Base-by-base conservation (phyloP, 441 rosid genomes). In the Adansonia grandidieri region DNA sequence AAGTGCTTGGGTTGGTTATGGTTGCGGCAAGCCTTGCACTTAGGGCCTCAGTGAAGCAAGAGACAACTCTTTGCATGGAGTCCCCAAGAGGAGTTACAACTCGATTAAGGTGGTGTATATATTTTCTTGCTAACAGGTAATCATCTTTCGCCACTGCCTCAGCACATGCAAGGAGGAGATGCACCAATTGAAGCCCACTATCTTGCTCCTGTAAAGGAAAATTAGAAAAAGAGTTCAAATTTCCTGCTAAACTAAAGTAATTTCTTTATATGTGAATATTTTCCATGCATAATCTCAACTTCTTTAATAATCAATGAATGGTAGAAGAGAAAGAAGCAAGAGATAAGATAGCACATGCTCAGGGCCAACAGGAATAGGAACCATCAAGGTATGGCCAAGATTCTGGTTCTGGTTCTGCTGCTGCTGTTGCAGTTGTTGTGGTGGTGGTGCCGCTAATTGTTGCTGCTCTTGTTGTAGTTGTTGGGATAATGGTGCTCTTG, bases 121-220 rank as follows among this genome's bases (percentile, higher is more conserved):
- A 84, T 79, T 80, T 84, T 69, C 90, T 62, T 5, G 91, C 92
- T 70, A 85, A 60, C 91, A 90, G 81, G 85, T 81, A 86, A 83
- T 90, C 90, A 69, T 89, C 94, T 73, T 88, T 89, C 19, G 92
- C 83, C 60, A 89, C 88, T 0, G 91, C 92, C 57, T 87, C 91
- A 2, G 90, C 90, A 22, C 92, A 90, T 37, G 88, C 86, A 14
- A 90, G 91, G 22, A 89, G 91, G 17, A 89, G 89, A 81, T 89
- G 91, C 61, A 87, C 88, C 76, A 90, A 77, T 79, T 87, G 91
- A 53, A 90, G 92, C 37, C 92, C 94, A 44, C 92, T 86, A 60
- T 89, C 92, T 76, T 89, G 90, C 45, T 88, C 91, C 92, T 88
- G 80, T 17, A 60, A 37, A 74, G 22, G 28, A 19, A 66, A 66